These are phyloP conservation scores for Oryza longistaminata DNA, from an alignment of 176 grass and related monocot species.

Conservation along the genomic window DNA sequence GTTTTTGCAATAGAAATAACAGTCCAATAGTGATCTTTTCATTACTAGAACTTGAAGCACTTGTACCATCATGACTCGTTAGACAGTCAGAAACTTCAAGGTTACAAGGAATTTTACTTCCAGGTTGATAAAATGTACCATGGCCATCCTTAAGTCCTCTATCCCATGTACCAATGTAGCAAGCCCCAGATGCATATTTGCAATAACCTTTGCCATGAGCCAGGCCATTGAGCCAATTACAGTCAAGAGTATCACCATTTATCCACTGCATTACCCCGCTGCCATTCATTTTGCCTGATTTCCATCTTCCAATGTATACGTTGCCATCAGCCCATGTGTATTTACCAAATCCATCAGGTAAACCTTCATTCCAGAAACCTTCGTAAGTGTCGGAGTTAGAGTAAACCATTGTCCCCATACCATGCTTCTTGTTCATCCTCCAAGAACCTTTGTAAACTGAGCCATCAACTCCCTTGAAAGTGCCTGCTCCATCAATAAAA, in stretches of 20 bases:
- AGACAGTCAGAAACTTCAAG: slow-evolving; percentile 61
- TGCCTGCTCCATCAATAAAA: slow-evolving; percentile 86
- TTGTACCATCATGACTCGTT: slow-evolving; percentile 41
- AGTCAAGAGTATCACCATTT: slow-evolving; percentile 81
- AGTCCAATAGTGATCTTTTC: slow-evolving; percentile 41
- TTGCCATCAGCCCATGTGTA: slow-evolving; percentile 78
- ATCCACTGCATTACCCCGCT: slow-evolving; percentile 82
- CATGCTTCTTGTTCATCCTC: slow-evolving; percentile 89
- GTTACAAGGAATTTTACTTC: slow-evolving; percentile 72
- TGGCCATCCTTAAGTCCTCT: slow-evolving; percentile 92
- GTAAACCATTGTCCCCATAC: slow-evolving; percentile 83
- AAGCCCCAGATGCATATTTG: slow-evolving; percentile 64
- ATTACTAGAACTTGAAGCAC: slow-evolving; percentile 45
- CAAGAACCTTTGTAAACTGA: slow-evolving; percentile 76
- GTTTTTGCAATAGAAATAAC: slow-evolving; percentile 46
- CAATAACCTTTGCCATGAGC: slow-evolving; percentile 83
- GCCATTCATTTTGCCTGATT: slow-evolving; percentile 84
- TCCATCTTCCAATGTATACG: slow-evolving; percentile 81
- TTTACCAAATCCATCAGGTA: slow-evolving; percentile 81
- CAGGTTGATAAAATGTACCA: slow-evolving; percentile 75
- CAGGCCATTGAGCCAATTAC: slow-evolving; percentile 76
- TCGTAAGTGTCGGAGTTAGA: slow-evolving; percentile 75
- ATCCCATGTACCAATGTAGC: slow-evolving; percentile 92
- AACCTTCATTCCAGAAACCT: slow-evolving; percentile 88
- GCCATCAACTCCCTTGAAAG: slow-evolving; percentile 64